Evolutionary conservation across 2,329 filamentous ascomycete species (phyloP), one percentile per base, ranked within the genome.

Genomic region (Epichloe amarillans): DNA sequence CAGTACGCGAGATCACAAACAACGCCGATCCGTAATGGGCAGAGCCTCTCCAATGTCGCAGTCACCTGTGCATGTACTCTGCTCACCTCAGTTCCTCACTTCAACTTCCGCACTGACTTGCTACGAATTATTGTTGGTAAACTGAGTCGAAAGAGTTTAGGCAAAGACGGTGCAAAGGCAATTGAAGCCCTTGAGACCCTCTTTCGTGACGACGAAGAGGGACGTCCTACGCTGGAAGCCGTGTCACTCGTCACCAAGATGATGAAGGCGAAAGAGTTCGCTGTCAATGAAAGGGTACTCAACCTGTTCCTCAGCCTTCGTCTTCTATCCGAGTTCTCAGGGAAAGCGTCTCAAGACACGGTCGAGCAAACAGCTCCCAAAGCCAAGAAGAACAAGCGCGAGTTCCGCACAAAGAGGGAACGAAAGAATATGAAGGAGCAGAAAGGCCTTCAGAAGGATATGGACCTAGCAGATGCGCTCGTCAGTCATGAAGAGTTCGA

Each of bases 401-500:
- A 89, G 55, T 96, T 95, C 68, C 79, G 89, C 47, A 95, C 88
- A 10, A 98, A 98, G 71, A 83, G 84, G 53, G 76, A 87, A 64
- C 80, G 88, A 54, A 98, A 98, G 70, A 61, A 83, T 0, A 67
- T 87, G 53, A 90, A 88, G 66, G 89, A 97, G 67, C 83, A 87
- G 53, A 96, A 93, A 67, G 78, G 78, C 0, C 79, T 96, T 2
- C 87, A 94, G 57, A 95, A 95, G 65, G 91, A 97, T 61, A 89
- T 98, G 84, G 83, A 83, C 44, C 83, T 91, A 61, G 91, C 93
- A 1, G 90, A 97, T 64, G 93, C 93, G 2, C 76, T 86, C 4
- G 91, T 97, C 54, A 86, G 83, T 57, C 86, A 96, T 61, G 91
- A 98, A 66, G 89, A 96, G 66, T 81, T 88, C 48, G 93, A 97